Conservation (phyloP, 139 green algal genomes). For the Micractinium sp. region DNA sequence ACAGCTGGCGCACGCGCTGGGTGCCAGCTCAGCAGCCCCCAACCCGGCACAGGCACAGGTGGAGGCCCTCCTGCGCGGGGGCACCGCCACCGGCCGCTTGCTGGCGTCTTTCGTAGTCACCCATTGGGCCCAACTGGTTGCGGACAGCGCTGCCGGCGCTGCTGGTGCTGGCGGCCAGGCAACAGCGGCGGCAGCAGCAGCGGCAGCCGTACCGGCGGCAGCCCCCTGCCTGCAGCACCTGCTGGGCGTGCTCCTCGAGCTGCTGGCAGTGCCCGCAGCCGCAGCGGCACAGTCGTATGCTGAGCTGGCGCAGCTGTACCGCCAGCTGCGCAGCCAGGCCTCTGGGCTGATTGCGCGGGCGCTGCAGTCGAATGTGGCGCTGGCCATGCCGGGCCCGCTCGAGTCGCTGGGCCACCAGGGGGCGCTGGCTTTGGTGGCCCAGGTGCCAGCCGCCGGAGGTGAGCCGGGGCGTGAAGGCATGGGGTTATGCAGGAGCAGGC, state of each 20-base stretch:
- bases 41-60: neutral
- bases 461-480: neutral
- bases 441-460: constrained; percentile 18
- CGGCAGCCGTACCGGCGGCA: neutral
- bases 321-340: constrained; percentile 71
- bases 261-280: constrained; percentile 14
- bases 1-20: constrained; percentile 38
- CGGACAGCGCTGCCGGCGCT: neutral
- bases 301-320: constrained; percentile 60
- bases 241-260: constrained; percentile 25
- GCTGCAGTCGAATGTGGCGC: neutral
- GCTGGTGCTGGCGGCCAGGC: neutral
- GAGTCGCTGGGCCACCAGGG: constrained; percentile 7
- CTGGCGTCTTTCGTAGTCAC: constrained; percentile 44
- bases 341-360: constrained; percentile 43
- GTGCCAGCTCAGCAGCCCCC: neutral
- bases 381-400: neutral
- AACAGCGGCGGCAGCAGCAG: neutral
- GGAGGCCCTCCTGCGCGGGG: constrained; percentile 17
- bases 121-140: constrained; percentile 49
- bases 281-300: constrained; percentile 47
- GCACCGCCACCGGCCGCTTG: constrained; percentile 38
- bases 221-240: constrained; percentile 26
- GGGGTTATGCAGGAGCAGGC: no score
- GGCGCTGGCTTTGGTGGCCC: constrained; percentile 23